A percentile compares a stretch with the other conserved stretches of the same genome.
Conservation (phyloP, 495 filamentous ascomycete genomes). For the Xylona heveae region DNA sequence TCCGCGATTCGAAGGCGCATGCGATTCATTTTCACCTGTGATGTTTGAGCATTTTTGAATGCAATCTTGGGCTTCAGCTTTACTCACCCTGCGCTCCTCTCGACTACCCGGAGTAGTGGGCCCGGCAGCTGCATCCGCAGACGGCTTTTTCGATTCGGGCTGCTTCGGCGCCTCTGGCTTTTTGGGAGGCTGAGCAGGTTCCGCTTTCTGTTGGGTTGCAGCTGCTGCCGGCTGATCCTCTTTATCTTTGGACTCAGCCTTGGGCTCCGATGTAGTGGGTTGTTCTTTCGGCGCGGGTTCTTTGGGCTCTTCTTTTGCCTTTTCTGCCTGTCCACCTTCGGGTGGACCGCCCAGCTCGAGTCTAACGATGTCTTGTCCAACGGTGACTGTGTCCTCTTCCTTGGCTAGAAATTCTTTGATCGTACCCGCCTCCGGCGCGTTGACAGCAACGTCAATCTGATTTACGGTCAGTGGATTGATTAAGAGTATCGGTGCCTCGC, state of each 20-base stretch:
- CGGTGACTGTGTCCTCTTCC: slow-evolving; percentile 88
- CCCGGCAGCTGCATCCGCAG: slow-evolving; percentile 12
- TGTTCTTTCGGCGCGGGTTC: slow-evolving; percentile 34
- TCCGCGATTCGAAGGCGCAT: slow-evolving; percentile 96
- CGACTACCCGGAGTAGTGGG: slow-evolving; percentile 40
- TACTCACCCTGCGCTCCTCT: slow-evolving; percentile 69
- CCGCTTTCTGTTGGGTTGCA: slow-evolving; percentile 22
- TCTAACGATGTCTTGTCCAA: slow-evolving; percentile 78
- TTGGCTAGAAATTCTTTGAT: slow-evolving; percentile 83
- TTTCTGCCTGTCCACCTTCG: slow-evolving; percentile 27
- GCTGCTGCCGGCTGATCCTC: slow-evolving; percentile 6
- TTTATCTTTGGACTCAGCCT: slow-evolving; percentile 20
- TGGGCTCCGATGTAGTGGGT: slow-evolving; percentile 30
- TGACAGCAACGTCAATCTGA: slow-evolving; percentile 88
- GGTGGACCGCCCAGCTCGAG: slow-evolving; percentile 56
- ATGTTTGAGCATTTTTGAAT: not conserved
- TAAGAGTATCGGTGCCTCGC: not conserved
- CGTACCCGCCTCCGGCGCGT: slow-evolving; percentile 76
- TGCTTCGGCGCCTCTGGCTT: slow-evolving; percentile 6
- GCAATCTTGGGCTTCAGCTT: slow-evolving; percentile 1
- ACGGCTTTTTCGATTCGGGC: slow-evolving; percentile 14
- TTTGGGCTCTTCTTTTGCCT: slow-evolving; percentile 32
- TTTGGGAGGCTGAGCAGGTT: slow-evolving; percentile 18
- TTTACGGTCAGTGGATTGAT: slow-evolving; percentile 2
- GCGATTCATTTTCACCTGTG: slow-evolving; percentile 95